Evolutionary conservation across 2,329 filamentous ascomycete species (phyloP), one percentile per base, ranked within the genome.

Genomic region (Pseudogymnoascus sp.): DNA sequence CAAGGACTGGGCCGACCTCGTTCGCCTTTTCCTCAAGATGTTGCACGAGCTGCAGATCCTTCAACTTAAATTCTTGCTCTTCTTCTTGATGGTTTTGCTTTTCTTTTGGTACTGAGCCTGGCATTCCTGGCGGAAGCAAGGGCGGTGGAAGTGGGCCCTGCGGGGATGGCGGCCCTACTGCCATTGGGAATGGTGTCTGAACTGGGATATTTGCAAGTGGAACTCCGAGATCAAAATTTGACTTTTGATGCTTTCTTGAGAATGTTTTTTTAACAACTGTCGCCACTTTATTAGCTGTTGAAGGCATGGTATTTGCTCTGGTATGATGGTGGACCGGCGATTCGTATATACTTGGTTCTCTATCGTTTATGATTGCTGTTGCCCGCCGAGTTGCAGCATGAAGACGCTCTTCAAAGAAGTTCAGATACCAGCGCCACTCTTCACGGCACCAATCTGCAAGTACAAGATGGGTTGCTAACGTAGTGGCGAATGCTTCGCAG

Each of bases 341-440:
- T 35, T 14, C 33, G 33, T 35, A 35, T 35, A 35, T 35, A 35
- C 33, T 35, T 35, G 33, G 33, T 35, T 35, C 33, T 35, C 33
- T 35, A 35, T 35, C 33, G 33, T 35, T 35, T 35, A 35, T 35
- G 33, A 35, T 35, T 35, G 33, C 33, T 35, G 33, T 35, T 35
- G 33, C 33, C 33, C 55, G 61, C 23, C 60, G 39, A 14, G 60
- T 62, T 16, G 66, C 59, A 8, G 58, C 30, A 30, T 73, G 71
- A 16, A 75, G 61, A 14, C 41, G 42, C 2, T 72, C 61, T 62
- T 78, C 75, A 0, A 78, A 65, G 41, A 68, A 68, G 25, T 73
- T 74, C 8, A 78, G 70, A 64, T 76, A 79, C 73, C 74, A 76
- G 2, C 75, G 71, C 77, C 77, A 79, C 19, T 77, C 71, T 60